phyloP scores from a whole-genome alignment of 179 eudicot species.

The Heliamphora pulchella region DNA sequence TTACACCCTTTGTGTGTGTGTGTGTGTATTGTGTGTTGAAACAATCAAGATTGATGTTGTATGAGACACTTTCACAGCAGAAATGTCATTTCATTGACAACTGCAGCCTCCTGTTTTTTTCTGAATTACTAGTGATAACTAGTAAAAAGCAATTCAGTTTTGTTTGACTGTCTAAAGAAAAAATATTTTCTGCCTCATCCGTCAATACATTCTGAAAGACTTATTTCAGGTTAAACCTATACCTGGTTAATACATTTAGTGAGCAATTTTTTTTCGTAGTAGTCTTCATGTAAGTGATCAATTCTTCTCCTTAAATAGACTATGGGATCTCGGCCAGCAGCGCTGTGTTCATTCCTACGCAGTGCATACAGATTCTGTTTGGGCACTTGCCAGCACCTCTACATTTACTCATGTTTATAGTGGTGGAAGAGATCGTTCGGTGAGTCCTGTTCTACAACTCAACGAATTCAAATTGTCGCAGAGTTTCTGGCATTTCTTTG shows the following conservation, averaged over 20 bases:
- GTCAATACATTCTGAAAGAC: no score
- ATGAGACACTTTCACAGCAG: not conserved
- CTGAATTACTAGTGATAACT: no score
- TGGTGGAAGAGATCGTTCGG: conserved; percentile 97
- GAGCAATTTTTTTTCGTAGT: not conserved
- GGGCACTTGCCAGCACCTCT: conserved; percentile 97
- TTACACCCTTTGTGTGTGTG: not conserved
- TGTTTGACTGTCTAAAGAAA: no score
- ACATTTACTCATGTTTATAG: conserved; percentile 95
- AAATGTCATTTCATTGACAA: no score
- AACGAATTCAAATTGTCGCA: not conserved
- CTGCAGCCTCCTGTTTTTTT: not conserved
- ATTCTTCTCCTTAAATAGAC: conserved; percentile 33
- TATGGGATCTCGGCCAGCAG: conserved; percentile 99
- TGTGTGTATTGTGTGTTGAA: not conserved
- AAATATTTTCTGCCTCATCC: no score
- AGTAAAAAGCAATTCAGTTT: no score
- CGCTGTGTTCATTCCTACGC: conserved; percentile 98
- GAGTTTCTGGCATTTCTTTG: not conserved
- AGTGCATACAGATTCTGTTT: conserved; percentile 98
- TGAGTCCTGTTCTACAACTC: conserved; percentile 32
- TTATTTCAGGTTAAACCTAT: no score
- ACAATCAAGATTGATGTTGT: not conserved
- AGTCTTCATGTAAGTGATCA: conserved; percentile 6
- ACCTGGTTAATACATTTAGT: not conserved